phyloP scores from a whole-genome alignment of 441 rosid species.

The Mallotus repandus region DNA sequence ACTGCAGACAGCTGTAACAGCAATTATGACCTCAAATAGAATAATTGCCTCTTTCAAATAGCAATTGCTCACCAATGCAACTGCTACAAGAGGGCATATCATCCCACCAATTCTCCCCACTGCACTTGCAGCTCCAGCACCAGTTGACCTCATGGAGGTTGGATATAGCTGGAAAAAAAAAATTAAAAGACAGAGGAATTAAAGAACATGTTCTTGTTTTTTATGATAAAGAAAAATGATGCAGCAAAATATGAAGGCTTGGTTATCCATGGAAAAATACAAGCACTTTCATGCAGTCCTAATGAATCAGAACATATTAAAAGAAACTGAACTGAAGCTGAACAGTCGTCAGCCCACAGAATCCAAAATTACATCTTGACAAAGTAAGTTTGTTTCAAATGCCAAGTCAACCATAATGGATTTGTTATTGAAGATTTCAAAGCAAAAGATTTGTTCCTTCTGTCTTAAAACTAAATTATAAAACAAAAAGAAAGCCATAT shows the following conservation, averaged over 20 bases:
- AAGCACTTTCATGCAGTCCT: not conserved
- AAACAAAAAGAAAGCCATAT: not conserved
- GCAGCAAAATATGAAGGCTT: too few relatives aligned
- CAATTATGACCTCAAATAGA: constrained; percentile 40
- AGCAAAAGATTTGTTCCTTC: not conserved
- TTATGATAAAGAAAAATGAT: not conserved
- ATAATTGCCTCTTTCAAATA: constrained; percentile 36
- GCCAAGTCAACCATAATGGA: not conserved
- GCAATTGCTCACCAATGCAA: constrained; percentile 43
- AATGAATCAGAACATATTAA: too few relatives aligned
- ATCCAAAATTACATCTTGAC: not conserved
- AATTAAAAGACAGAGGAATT: too few relatives aligned
- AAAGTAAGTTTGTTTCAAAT: not conserved
- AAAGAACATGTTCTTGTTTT: not conserved
- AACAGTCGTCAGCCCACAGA: not conserved
- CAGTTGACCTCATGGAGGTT: constrained; percentile 43
- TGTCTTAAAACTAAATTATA: not conserved
- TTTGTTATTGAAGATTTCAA: not conserved
- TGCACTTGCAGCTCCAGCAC: constrained; percentile 47
- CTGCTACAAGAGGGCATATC: constrained; percentile 53
- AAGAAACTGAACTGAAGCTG: not conserved
- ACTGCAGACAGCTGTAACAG: constrained; percentile 27
- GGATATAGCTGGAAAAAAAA: constrained; percentile 40
- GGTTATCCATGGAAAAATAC: not conserved
- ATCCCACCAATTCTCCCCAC: constrained; percentile 66